Percentiles rank a stretch among this genome's conserved stretches.
These are phyloP conservation scores for Vaccinium darrowii DNA, from an alignment of 148 eudicot species.

Conservation along the genomic window DNA sequence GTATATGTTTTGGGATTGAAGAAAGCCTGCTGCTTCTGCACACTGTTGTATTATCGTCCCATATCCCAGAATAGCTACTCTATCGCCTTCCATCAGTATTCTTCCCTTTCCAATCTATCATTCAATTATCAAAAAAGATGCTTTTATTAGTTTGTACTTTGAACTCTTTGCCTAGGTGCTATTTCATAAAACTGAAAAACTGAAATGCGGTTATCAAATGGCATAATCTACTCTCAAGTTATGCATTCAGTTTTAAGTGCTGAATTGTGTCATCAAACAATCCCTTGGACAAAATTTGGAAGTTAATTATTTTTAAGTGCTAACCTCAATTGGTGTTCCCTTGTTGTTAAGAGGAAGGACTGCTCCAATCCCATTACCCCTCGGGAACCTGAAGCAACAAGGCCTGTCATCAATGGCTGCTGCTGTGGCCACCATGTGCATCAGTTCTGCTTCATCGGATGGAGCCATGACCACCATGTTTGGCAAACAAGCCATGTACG, in stretches of 20 bases:
- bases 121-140: too few species aligned
- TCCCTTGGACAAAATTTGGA: background rate
- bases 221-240: too few species aligned
- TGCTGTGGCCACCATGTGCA: conserved; percentile 45
- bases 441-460: conserved; percentile 33
- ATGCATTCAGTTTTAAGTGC: too few species aligned
- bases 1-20: conserved; percentile 19
- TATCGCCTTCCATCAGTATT: conserved; percentile 31
- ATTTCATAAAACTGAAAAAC: background rate
- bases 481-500: conserved; percentile 46
- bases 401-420: conserved; percentile 42
- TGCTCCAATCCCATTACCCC: conserved; percentile 42
- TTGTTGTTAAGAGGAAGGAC: conserved; percentile 32
- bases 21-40: conserved; percentile 30
- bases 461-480: conserved; percentile 55
- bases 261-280: background rate
- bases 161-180: too few species aligned
- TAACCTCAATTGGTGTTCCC: conserved; percentile 38
- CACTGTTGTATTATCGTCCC: conserved; percentile 40
- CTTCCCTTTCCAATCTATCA: conserved; percentile 38
- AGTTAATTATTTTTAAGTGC: background rate
- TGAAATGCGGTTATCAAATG: too few species aligned
- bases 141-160: too few species aligned
- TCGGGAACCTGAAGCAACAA: conserved; percentile 40
- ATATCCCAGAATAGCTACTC: conserved; percentile 43